A percentile compares a stretch with the other conserved stretches of the same genome.
Conservation (phyloP, 257 asterid genomes). For the Agastache rugosa region DNA sequence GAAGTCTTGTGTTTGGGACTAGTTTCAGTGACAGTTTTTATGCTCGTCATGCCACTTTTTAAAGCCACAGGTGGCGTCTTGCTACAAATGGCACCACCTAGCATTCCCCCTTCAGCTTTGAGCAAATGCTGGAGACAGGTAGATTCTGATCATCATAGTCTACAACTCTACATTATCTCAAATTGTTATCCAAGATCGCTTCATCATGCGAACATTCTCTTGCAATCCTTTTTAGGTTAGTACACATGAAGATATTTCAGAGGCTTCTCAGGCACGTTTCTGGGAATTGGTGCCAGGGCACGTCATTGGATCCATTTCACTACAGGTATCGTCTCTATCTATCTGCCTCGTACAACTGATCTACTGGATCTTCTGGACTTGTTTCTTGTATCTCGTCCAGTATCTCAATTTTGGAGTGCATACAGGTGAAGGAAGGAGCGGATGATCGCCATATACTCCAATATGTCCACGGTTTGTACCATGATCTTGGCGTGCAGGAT, state of each 20-base stretch:
- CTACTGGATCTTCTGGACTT: slow-evolving; percentile 5
- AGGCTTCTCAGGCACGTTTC: slow-evolving; percentile 79
- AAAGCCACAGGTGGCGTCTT: slow-evolving; percentile 82
- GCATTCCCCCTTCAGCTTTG: slow-evolving; percentile 80
- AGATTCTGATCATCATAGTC: background rate
- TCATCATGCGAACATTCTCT: background rate
- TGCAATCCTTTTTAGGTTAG: slow-evolving; percentile 51
- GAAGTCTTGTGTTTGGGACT: slow-evolving; percentile 94
- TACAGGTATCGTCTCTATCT: slow-evolving; percentile 55
- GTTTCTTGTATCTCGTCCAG: background rate
- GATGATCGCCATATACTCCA: slow-evolving; percentile 73
- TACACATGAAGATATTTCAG: slow-evolving; percentile 69
- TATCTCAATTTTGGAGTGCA: slow-evolving; percentile 11
- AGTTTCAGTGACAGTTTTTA: slow-evolving; percentile 83
- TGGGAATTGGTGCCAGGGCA: slow-evolving; percentile 98
- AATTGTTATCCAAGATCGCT: background rate
- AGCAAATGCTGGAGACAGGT: slow-evolving; percentile 97
- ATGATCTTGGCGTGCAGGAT: slow-evolving; percentile 84
- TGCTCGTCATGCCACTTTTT: slow-evolving; percentile 93
- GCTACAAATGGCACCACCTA: slow-evolving; percentile 87
- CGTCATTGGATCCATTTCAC: slow-evolving; percentile 78
- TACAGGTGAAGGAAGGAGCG: slow-evolving; percentile 73
- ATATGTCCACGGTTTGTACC: slow-evolving; percentile 78
- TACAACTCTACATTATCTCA: background rate
- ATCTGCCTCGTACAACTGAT: background rate